Evolutionary conservation across 106 monocot species (phyloP), one percentile per base, ranked within the genome.

Genomic region (Allium cepa): DNA sequence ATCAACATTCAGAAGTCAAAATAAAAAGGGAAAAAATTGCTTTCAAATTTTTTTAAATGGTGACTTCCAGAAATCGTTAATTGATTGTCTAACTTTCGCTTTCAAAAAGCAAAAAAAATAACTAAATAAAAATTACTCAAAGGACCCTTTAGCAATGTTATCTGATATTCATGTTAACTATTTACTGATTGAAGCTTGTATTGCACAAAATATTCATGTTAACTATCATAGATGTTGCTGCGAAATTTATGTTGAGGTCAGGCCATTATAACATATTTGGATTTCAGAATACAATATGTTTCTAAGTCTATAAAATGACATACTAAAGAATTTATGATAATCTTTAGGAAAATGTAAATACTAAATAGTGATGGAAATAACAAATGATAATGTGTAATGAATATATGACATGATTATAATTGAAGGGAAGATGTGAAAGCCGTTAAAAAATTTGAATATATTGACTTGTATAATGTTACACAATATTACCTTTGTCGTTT

Each of bases 401-500:
- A 55, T 3, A 15, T 15, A 53, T 55, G 11, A 62, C 13, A 47
- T 17, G 49, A 17, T 64, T 49, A 64, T 47, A 11, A 16, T 17
- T 11, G 7, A 3, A 64, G 49, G 64, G 64, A 4, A 49, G 7
- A 49, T 62, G 45, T 18, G 8, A 64, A 48, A 16, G 36, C 47
- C 46, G 47, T 15, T 36, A 36, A 11, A 55, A 15, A 55, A 55
- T 0, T 15, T 4, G 7, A 55, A 7, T 11, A 47, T 26, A 17
- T 17, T 26, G 7, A 61, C 26, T 9, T 58, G 46, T 1, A 50
- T 57, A 11, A 17, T 47, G 49, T 50, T 13, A 8, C 22, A 51
- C 3, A 69, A 59, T 49, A 56, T 73, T 78, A 83, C 70, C 78
- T 72, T 55, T 83, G 47, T 59, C 79, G 64, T 81, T 78, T 56